These are phyloP conservation scores for Chlamydomonas sphaeroides DNA, from an alignment of 139 green algal species.

Conservation along the genomic window DNA sequence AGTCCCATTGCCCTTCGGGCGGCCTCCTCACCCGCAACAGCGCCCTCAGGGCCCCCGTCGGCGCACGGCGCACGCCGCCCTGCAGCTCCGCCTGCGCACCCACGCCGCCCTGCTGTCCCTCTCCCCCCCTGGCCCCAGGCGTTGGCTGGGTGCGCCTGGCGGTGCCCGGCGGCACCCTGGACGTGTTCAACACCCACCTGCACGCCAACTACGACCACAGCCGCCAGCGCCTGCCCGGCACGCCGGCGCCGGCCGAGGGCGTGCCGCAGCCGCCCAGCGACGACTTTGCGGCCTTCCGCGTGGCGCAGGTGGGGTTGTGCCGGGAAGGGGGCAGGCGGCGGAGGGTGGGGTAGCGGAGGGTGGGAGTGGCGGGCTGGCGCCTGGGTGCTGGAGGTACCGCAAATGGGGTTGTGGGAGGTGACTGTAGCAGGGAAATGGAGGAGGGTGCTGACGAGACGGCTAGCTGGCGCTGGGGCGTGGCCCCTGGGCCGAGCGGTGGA, in stretches of 20 bases:
- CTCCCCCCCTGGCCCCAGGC: conserved; percentile 38
- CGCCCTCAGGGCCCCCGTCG: too few relatives aligned
- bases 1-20: too few relatives aligned
- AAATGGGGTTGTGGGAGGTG: not conserved
- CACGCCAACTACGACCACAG: conserved; percentile 73
- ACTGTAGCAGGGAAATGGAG: not conserved
- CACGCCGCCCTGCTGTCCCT: too few relatives aligned
- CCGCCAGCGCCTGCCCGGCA: conserved; percentile 5
- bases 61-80: too few relatives aligned
- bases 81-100: too few relatives aligned
- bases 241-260: not conserved
- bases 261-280: not conserved
- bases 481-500: too few relatives aligned
- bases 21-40: too few relatives aligned
- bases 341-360: too few relatives aligned
- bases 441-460: too few relatives aligned
- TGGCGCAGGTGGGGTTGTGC: conserved; percentile 24
- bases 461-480: too few relatives aligned
- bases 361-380: not conserved
- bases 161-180: conserved; percentile 46
- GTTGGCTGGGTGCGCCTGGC: conserved; percentile 62
- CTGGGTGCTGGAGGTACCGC: too few relatives aligned
- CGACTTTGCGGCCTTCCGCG: conserved; percentile 20
- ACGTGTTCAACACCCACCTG: conserved; percentile 74
- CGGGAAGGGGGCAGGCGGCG: not conserved